phyloP scores from a whole-genome alignment of 176 grass and related monocot genomes.

The Oryza meridionalis region DNA sequence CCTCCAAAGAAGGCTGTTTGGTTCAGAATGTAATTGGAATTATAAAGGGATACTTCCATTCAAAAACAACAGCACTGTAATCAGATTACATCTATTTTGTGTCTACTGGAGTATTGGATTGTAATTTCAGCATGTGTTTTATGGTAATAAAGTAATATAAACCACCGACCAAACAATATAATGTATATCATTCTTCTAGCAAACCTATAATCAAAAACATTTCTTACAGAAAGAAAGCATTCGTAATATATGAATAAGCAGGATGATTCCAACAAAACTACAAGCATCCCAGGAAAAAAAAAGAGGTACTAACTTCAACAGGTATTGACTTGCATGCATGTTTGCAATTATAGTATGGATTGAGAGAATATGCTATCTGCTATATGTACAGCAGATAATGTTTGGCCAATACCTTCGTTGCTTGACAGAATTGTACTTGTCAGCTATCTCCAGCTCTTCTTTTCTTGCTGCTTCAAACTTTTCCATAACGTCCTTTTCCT shows the following conservation, averaged over 20 bases:
- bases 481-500: constrained; percentile 88
- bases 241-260: neutral
- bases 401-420: constrained; percentile 67
- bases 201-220: neutral
- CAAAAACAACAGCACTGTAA: neutral
- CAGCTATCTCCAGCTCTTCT: constrained; percentile 90
- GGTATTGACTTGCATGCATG: constrained; percentile 1
- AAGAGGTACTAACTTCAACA: constrained; percentile 5
- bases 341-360: constrained; percentile 6
- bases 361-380: neutral
- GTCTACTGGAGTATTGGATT: constrained; percentile 10
- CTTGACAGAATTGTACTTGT: constrained; percentile 80
- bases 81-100: neutral
- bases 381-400: constrained; percentile 28
- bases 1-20: constrained; percentile 7
- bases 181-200: constrained; percentile 21
- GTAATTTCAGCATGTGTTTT: neutral
- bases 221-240: neutral
- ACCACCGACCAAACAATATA: constrained; percentile 6
- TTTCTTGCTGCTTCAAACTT: constrained; percentile 93
- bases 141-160: neutral
- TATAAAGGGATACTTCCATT: neutral
- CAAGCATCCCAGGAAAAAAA: constrained; percentile 26
- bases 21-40: neutral
- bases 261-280: constrained; percentile 7